Conservation (phyloP, 1,284 basidiomycete species). For the Naganishia cerealis region DNA sequence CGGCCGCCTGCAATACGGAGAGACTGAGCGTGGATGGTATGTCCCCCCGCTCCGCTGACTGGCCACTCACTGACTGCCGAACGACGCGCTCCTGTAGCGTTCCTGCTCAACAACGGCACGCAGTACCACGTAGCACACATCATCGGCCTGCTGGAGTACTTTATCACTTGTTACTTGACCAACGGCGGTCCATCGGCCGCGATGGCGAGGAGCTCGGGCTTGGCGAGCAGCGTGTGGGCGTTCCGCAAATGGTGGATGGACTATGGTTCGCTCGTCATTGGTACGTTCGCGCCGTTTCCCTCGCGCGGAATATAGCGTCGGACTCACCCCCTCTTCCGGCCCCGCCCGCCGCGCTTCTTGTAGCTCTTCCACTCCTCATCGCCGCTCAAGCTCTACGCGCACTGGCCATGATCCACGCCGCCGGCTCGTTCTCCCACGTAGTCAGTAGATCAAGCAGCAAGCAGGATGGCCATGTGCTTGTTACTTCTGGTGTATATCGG, state of each 20-base stretch:
- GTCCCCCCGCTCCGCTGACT: constrained; percentile 46
- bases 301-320: constrained; percentile 12
- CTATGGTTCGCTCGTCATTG: constrained; percentile 59
- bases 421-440: constrained; percentile 86
- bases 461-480: constrained; percentile 70
- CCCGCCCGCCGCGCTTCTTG: too few species aligned
- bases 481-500: constrained; percentile 83
- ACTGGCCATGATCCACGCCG: constrained; percentile 91
- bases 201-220: neutral
- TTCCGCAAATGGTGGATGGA: constrained; percentile 34
- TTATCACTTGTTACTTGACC: constrained; percentile 66
- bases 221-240: neutral
- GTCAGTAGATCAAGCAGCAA: constrained; percentile 73
- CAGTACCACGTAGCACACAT: constrained; percentile 84
- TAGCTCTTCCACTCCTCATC: constrained; percentile 60
- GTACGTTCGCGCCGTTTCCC: constrained; percentile 50
- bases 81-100: constrained; percentile 62
- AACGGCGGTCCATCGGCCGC: neutral
- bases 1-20: constrained; percentile 89
- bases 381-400: constrained; percentile 78
- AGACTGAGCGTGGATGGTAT: constrained; percentile 90
- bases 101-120: constrained; percentile 84
- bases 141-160: constrained; percentile 75
- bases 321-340: too few species aligned
- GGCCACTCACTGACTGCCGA: neutral